Evolutionary conservation across 495 filamentous ascomycete species (phyloP), one percentile per base, ranked within the genome.

Genomic region (Lindgomyces ingoldianus): DNA sequence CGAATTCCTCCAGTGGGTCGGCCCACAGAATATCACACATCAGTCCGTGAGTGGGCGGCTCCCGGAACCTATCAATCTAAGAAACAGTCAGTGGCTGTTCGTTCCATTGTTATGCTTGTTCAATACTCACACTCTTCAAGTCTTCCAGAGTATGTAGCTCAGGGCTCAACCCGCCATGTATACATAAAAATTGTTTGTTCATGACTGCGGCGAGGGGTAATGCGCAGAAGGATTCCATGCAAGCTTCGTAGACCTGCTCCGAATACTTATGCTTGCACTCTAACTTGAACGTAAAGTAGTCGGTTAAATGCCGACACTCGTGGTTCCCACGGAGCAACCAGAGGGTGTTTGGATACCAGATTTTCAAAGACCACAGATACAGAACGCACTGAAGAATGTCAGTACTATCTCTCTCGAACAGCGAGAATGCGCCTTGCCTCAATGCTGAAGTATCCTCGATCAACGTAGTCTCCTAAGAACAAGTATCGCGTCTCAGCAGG

Each of bases 21-120:
- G 94, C 93, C 94, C 94, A 98, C 3, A 98, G 85, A 65, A 98
- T 96, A 72, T 98, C 94, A 74, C 94, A 98, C 94, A 98, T 98
- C 68, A 98, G 75, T 19, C 94, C 94, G 72, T 97, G 94, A 11
- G 94, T 98, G 1, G 94, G 94, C 18, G 94, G 94, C 77, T 98
- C 94, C 36, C 91, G 85, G 84, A 98, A 98, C 30, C 94, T 91
- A 74, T 98, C 94, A 76, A 98, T 96, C 91, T 96, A 63, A 0
- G 22, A 53, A 39, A 29, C 30, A 33, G 21, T 52, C 47, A 56
- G 60, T 36, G n/a, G n/a, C n/a, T n/a, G n/a, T n/a, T n/a, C n/a
- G n/a, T 6, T 58, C 65, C 62, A 69, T 53, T 25, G 4, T 60
- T 30, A 60, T 33, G 2, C 50, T 26, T 19, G 14, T 25, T 16